A percentile compares a stretch with the other conserved stretches of the same genome.
Conservation (phyloP, 805 yeast species). For the Dipodascopsis uninucleata region DNA sequence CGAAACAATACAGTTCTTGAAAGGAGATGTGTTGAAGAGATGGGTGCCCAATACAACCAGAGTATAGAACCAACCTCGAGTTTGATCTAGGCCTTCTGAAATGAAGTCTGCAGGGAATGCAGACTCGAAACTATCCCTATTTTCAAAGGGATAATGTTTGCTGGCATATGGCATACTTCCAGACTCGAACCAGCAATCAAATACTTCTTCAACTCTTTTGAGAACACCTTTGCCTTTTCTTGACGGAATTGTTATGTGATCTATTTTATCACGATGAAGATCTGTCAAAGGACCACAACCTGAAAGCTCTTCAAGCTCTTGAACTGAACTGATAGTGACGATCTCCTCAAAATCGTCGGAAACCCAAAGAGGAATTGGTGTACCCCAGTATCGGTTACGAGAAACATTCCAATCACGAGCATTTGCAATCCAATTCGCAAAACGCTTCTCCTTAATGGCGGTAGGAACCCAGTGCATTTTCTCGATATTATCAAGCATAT, state of each 20-base stretch:
- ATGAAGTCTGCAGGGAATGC: conserved; percentile 97
- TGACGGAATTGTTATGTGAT: conserved; percentile 89
- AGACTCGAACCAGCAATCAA: conserved; percentile 99
- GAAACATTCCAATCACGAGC: conserved; percentile 99
- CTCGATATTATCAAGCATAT: conserved; percentile 81
- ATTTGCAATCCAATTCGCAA: conserved; percentile 95
- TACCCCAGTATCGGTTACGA: conserved; percentile 99
- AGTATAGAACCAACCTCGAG: conserved; percentile 99
- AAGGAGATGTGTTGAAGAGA: conserved; percentile 86
- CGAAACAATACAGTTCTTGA: conserved; percentile 88
- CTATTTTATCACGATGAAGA: conserved; percentile 90
- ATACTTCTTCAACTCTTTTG: conserved; percentile 92
- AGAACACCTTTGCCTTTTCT: conserved; percentile 80
- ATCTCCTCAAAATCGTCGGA: conserved; percentile 89
- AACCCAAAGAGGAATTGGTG: conserved; percentile 97
- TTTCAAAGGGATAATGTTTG: conserved; percentile 94
- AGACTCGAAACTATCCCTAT: conserved; percentile 59
- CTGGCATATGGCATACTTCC: conserved; percentile 99
- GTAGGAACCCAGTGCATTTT: conserved; percentile 93
- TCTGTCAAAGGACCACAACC: conserved; percentile 77
- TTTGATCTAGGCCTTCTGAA: conserved; percentile 98
- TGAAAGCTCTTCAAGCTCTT: conserved; percentile 77
- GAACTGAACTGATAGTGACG: conserved; percentile 88
- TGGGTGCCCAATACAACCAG: conserved; percentile 94
- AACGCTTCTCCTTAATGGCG: conserved; percentile 87